Evolutionary conservation across 1,284 basidiomycete species (phyloP), one percentile per base, ranked within the genome.

Genomic region (Heimioporus retisporus): DNA sequence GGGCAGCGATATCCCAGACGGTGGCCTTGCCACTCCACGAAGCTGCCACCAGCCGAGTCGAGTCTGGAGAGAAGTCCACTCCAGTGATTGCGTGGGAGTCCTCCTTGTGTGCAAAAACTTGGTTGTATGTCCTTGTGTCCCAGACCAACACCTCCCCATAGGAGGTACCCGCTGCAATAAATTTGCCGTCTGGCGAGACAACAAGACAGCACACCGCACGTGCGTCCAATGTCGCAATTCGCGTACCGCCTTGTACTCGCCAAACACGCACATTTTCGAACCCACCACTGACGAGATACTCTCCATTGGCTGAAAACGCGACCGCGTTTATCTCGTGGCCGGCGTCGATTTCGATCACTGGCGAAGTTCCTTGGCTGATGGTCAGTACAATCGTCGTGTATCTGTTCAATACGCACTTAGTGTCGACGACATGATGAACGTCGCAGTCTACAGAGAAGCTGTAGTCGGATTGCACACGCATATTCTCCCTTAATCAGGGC

Each of bases 31-130:
- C 23, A 6, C 48, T 23, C 11, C 2, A 4, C 0, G 56, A 68
- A 11, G 61, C 61, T 2, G 14, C 10, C 44, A 69, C 31, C 8
- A 72, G 55, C 7, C 23, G 57, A 25, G 59, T 51, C 40, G 70
- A 69, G 59, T 66, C 56, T 2, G 70, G 69, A 2, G 69, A 70
- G 55, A 71, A 69, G 14, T 70, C 67, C 40, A 71, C 46, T 5
- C 1, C 48, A 46, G 7, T 31, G 59, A 60, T 10, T 23, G 46
- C 18, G 18, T 13, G 4, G 1, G 35, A 40, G 35, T 23, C 35
- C 19, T 55, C 40, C 51, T 31, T 13, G 43, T 53, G 51, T 14
- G 25, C 3, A 4, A 56, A 42, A 14, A 57, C 66, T 8, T 13
- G 10, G n/a, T 61, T 2, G 55, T 43, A 50, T 1, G 56, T 57